Evolutionary conservation across 805 yeast genomes (phyloP).

Genomic region (Torulaspora indica): DNA sequence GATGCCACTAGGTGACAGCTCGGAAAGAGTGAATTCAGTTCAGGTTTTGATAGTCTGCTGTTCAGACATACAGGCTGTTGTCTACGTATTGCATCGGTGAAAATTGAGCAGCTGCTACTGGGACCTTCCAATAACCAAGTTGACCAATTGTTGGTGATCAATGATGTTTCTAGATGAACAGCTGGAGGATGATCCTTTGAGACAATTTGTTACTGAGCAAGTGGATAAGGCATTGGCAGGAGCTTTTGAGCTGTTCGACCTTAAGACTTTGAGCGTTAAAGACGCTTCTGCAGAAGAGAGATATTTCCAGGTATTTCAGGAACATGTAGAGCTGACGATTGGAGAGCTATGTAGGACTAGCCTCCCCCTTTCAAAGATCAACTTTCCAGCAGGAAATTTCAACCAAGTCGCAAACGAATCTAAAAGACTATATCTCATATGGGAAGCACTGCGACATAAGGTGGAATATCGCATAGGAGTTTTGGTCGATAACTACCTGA

Average conservation of each 20-base stretch:
- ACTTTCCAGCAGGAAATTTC: neutral
- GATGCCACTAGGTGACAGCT: neutral
- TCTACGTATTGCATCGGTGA: no score
- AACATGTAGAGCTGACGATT: neutral
- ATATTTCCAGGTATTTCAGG: neutral
- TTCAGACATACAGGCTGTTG: no score
- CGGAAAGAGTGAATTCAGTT: neutral
- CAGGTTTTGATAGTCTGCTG: neutral
- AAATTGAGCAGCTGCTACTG: no score
- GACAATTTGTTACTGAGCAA: neutral
- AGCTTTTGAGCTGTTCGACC: neutral
- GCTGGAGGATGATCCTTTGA: neutral
- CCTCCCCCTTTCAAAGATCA: neutral
- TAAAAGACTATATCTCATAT: neutral
- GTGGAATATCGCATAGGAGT: neutral
- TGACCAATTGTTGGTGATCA: neutral
- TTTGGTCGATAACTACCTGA: constrained; percentile 1
- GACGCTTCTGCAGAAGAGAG: neutral
- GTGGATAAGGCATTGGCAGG: neutral
- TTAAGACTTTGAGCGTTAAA: neutral
- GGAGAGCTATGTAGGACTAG: neutral
- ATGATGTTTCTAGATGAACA: neutral
- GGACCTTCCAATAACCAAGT: neutral
- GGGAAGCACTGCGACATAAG: constrained; percentile 2
- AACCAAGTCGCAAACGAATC: neutral